These are phyloP conservation scores for Eimeria maxima DNA, from an alignment of 169 alveolate genomes.

Conservation along the genomic window DNA sequence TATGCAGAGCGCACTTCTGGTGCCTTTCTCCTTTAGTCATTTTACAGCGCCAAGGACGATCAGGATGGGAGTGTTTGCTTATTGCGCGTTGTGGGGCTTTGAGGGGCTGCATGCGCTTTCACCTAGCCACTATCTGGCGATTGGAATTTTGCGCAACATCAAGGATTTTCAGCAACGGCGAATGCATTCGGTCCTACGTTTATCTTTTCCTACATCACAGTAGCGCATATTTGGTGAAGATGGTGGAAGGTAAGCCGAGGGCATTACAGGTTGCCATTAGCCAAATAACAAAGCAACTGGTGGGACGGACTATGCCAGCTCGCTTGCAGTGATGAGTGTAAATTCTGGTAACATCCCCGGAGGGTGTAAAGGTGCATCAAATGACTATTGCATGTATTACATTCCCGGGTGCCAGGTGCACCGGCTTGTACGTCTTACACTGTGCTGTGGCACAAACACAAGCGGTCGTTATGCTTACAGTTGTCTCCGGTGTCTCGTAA, in stretches of 20 bases:
- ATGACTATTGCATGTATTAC: neutral
- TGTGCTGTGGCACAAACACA: neutral
- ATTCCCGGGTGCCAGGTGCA: neutral
- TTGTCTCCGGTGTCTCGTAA: neutral
- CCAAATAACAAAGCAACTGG: too few species aligned
- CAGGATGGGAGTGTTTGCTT: neutral
- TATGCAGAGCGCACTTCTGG: neutral
- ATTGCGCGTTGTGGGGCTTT: neutral
- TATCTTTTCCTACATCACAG: neutral
- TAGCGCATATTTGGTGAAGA: neutral
- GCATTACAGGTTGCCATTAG: neutral
- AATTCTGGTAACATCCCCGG: neutral
- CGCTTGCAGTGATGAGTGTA: neutral
- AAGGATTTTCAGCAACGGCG: neutral
- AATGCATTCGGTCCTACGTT: neutral
- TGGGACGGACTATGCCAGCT: neutral
- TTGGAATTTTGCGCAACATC: neutral
- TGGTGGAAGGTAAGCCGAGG: neutral
- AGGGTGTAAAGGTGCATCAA: neutral
- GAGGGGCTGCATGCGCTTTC: slow-evolving; percentile 12
- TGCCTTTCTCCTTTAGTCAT: neutral
- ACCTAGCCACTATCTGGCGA: neutral
- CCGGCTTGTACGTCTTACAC: neutral
- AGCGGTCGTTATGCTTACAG: neutral
- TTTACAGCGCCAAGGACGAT: neutral